These are phyloP conservation scores for Aspergillus pseudoterreus DNA, from an alignment of 2,329 filamentous ascomycete genomes.

Conservation along the genomic window DNA sequence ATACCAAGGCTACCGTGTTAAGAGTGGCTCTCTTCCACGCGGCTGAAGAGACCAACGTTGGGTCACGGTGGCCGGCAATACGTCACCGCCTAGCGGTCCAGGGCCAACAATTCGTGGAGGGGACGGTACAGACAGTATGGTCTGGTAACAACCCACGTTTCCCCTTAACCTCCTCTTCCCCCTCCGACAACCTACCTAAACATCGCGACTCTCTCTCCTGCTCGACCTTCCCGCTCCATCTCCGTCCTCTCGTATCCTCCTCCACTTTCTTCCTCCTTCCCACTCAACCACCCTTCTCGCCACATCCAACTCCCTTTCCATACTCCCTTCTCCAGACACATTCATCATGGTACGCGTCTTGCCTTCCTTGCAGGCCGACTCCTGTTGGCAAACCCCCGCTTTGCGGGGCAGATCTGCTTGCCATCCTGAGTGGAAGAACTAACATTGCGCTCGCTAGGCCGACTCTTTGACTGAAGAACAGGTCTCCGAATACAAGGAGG, in stretches of 20 bases:
- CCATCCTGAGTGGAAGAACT: constrained; percentile 21
- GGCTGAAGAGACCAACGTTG: background rate
- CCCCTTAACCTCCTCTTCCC: constrained; percentile 19
- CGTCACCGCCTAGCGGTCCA: background rate
- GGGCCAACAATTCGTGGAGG: background rate
- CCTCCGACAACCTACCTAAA: constrained; percentile 17
- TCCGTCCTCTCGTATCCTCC: constrained; percentile 14
- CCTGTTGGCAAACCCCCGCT: constrained; percentile 26
- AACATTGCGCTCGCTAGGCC: constrained; percentile 58
- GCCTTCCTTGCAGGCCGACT: constrained; percentile 1
- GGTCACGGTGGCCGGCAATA: background rate
- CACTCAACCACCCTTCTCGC: background rate
- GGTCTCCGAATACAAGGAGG: constrained; percentile 99
- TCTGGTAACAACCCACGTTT: constrained; percentile 7
- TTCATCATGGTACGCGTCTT: constrained; percentile 30
- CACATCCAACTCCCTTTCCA: constrained; percentile 7
- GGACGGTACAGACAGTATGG: background rate
- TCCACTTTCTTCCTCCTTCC: constrained; percentile 8
- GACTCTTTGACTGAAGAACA: constrained; percentile 99
- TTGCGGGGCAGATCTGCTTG: constrained; percentile 29
- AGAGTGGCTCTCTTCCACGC: background rate
- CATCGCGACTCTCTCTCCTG: constrained; percentile 16
- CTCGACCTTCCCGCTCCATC: constrained; percentile 15
- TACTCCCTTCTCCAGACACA: constrained; percentile 12
- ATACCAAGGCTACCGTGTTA: background rate